Conservation (phyloP, 345 rosid species). For the thale cress (Arabidopsis thaliana) region TAIR10.1 NC_003070.9:29098001-29098500, state of each 20-base stretch:
- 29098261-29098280: not conserved
- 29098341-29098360: slow-evolving; percentile 6
- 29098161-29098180: slow-evolving; percentile 4
- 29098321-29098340: not conserved
- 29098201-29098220: slow-evolving; percentile 26
- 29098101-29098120: slow-evolving; percentile 48
- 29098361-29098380: not conserved
- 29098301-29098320: slow-evolving; percentile 1
- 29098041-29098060: slow-evolving; percentile 59
- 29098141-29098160: slow-evolving; percentile 14
- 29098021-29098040: not conserved
- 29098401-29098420: not conserved
- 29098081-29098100: slow-evolving; percentile 97
- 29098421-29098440: too few relatives aligned
- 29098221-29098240: slow-evolving; percentile 3
- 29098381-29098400: not conserved
- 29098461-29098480: too few relatives aligned
- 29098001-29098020: not conserved
- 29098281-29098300: slow-evolving; percentile 9
- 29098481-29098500: not conserved
- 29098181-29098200: slow-evolving; percentile 10
- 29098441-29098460: too few relatives aligned
- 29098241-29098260: not conserved
- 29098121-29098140: slow-evolving; percentile 16
- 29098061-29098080: slow-evolving; percentile 79